Evolutionary conservation across 495 filamentous ascomycete species (phyloP).

Genomic region (Aspergillus bridgeri): DNA sequence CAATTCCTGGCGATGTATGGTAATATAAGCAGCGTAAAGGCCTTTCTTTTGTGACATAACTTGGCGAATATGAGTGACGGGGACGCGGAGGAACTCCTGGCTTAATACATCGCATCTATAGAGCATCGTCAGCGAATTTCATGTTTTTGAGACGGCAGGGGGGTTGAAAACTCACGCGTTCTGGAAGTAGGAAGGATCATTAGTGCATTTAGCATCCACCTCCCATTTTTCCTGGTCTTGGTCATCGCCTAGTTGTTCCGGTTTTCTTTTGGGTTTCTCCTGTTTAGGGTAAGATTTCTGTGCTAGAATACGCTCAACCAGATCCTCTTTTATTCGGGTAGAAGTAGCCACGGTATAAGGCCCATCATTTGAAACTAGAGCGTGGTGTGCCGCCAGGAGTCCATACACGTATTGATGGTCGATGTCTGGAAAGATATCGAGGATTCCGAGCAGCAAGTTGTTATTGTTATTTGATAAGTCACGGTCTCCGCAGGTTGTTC

Average conservation of each 20-base stretch:
- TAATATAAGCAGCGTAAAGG: slow-evolving; percentile 17
- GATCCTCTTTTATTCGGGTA: slow-evolving; percentile 6
- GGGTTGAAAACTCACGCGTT: slow-evolving; percentile 11
- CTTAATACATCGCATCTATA: slow-evolving; percentile 8
- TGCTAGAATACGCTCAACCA: slow-evolving; percentile 45
- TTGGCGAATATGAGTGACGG: slow-evolving; percentile 12
- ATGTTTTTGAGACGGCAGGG: not conserved
- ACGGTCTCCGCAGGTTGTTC: not conserved
- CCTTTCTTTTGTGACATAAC: slow-evolving; percentile 11
- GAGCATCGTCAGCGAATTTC: not conserved
- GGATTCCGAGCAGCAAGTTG: slow-evolving; percentile 31
- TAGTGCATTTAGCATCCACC: slow-evolving; percentile 10
- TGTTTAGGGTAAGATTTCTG: slow-evolving; percentile 47
- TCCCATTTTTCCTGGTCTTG: slow-evolving; percentile 34
- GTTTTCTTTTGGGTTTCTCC: slow-evolving; percentile 40
- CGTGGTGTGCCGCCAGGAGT: slow-evolving; percentile 23
- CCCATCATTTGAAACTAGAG: not conserved
- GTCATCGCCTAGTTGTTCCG: slow-evolving; percentile 34
- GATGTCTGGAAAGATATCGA: slow-evolving; percentile 51
- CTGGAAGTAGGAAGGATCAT: slow-evolving; percentile 4
- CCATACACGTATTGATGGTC: slow-evolving; percentile 38
- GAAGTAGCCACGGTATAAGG: slow-evolving; percentile 14
- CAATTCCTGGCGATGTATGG: slow-evolving; percentile 11
- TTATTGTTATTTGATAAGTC: not conserved
- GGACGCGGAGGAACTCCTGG: slow-evolving; percentile 14